Base-by-base conservation (phyloP, 352 stramenopile genomes). In the Pythium brassicae region DNA sequence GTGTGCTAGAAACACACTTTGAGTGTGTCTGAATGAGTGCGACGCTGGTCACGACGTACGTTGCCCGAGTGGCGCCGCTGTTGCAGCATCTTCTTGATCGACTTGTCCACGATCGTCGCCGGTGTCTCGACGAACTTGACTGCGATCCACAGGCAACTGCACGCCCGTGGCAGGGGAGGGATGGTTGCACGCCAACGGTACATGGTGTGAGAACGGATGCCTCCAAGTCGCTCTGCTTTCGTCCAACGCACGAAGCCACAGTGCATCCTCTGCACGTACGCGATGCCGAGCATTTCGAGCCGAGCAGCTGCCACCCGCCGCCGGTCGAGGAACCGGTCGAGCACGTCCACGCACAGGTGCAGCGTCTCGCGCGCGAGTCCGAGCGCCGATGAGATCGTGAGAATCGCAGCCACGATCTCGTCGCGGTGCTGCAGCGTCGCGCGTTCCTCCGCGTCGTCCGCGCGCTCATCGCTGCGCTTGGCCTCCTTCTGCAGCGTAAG, bases 121-220 rank as follows among this genome's bases (percentile, higher is more conserved):
- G 76, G 71, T 0, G 76, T 86, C 57, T 89, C 75, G 8, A 83
- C 68, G 34, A 89, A 87, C 64, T 89, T 87, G 63, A 86, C 73
- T 9, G 79, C 74, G 34, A 89, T 78, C 79, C 79, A 87, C 11
- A 89, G 65, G 19, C 76, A 89, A 1, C 74, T 87, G 54, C 23
- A 59, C 8, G 19, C n/a, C n/a, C n/a, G n/a, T n/a, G n/a, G n/a
- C n/a, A n/a, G n/a, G n/a, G n/a, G n/a, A n/a, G n/a, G n/a, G n/a
- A n/a, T n/a, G n/a, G n/a, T n/a, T n/a, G n/a, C n/a, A n/a, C n/a
- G n/a, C n/a, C n/a, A n/a, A n/a, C n/a, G n/a, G n/a, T n/a, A n/a
- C n/a, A n/a, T 35, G 29, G 29, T 10, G 29, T 10, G 29, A 35
- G 29, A 35, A 35, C 29, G 29, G 29, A 35, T n/a, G n/a, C n/a